Percentiles rank a stretch among this genome's conserved stretches.
Conservation (phyloP, 371 early-diverging fungal species). For the Dichotomocladium elegans region DNA sequence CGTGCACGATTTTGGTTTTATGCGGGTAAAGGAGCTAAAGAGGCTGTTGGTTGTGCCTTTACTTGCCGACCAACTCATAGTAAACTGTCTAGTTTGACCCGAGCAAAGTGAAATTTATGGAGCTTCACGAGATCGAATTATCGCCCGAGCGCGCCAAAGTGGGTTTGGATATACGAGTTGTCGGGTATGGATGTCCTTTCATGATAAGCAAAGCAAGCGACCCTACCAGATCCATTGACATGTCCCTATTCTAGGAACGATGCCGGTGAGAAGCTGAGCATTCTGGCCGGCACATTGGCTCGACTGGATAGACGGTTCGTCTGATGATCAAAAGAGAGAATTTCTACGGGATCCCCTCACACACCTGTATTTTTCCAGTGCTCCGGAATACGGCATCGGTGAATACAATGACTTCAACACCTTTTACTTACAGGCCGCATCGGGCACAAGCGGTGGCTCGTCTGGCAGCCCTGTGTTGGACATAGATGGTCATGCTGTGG, state of each 20-base stretch:
- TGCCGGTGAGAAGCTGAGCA: constrained; percentile 25
- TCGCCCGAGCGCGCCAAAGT: constrained; percentile 74
- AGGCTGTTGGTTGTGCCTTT: too few species aligned
- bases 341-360: too few species aligned
- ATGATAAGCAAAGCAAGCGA: too few species aligned
- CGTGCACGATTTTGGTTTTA: constrained; percentile 89
- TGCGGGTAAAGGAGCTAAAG: constrained; percentile 36
- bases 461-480: constrained; percentile 66
- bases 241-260: constrained; percentile 12
- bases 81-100: constrained; percentile 72
- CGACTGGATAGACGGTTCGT: constrained; percentile 64
- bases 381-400: constrained; percentile 70
- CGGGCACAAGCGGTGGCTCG: constrained; percentile 66
- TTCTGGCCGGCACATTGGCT: constrained; percentile 68
- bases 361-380: too few species aligned
- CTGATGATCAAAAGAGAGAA: not conserved
- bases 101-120: constrained; percentile 70
- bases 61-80: too few species aligned
- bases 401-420: constrained; percentile 72
- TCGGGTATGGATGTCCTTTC: constrained; percentile 41
- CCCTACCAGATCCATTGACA: too few species aligned
- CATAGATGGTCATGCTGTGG: constrained; percentile 66
- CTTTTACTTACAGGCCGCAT: constrained; percentile 68
- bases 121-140: constrained; percentile 63
- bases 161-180: constrained; percentile 79